A percentile compares a stretch with the other conserved stretches of the same genome.
Conservation (phyloP, 2,329 filamentous ascomycete genomes). For the Fusarium sp. region DNA sequence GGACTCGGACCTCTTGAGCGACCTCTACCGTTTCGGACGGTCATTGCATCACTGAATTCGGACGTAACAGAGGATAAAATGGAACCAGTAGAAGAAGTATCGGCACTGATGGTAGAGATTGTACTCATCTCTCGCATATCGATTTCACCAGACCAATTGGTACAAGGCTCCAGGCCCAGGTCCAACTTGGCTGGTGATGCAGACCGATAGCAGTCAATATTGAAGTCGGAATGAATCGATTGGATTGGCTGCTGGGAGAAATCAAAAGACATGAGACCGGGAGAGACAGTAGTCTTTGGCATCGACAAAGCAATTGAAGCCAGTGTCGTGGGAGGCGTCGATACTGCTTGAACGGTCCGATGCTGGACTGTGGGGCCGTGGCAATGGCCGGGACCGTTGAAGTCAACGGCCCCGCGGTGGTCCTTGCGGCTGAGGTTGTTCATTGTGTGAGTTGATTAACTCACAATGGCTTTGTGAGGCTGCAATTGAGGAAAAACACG, state of each 20-base stretch:
- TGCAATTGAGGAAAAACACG: background rate
- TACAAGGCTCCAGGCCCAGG: constrained; percentile 1
- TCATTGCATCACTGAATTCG: constrained; percentile 38
- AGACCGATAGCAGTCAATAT: constrained; percentile 17
- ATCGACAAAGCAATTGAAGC: background rate
- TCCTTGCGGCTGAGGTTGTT: constrained; percentile 10
- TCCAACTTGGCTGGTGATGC: constrained; percentile 21
- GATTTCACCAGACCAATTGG: constrained; percentile 2
- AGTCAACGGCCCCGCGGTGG: constrained; percentile 6
- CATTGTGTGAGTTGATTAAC: background rate
- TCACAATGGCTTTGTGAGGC: constrained; percentile 21
- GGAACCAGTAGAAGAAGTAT: constrained; percentile 44
- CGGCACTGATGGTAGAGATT: constrained; percentile 31
- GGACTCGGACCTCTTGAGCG: constrained; percentile 41
- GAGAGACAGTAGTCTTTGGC: background rate
- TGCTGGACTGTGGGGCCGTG: constrained; percentile 26
- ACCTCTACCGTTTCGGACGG: constrained; percentile 7
- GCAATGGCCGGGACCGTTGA: background rate
- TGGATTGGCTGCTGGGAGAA: background rate
- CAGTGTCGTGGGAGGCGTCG: constrained; percentile 7
- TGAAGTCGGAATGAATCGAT: constrained; percentile 4
- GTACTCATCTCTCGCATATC: constrained; percentile 37
- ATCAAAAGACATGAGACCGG: background rate
- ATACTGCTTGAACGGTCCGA: constrained; percentile 8
- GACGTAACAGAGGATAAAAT: constrained; percentile 44